Base-by-base conservation (phyloP, 441 rosid genomes). In the Pelargonium cotyledonis region DNA sequence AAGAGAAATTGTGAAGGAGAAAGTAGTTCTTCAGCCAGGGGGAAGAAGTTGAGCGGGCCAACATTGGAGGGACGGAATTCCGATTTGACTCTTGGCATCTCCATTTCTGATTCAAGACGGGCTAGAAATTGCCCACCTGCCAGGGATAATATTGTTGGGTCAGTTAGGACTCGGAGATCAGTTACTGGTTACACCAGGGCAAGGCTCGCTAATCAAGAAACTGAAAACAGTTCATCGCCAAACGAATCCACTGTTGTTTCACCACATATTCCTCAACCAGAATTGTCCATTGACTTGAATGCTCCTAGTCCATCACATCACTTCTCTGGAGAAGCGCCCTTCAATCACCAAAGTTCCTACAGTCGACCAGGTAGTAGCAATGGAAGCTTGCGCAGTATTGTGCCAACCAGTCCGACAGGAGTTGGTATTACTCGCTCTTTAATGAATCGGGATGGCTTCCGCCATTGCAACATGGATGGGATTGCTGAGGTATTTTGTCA, bases 401-500 rank as follows among this genome's bases (percentile, higher is more conserved):
- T 83, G 72, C 80, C 92, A 35, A 72, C 83, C 43, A 85, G 84
- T 84, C 85, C 88, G 53, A 86, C 84, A 63, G 94, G 85, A 76
- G 67, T 76, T 74, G 81, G 88, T 68, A 67, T 79, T 51, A 65
- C 72, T 41, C 84, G 66, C 70, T 79, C 91, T 66, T 72, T 79
- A 65, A 51, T 75, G 9, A 87, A 81, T 73, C 80, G 68, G 44
- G 91, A 87, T 60, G 82, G 83, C 78, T 86, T 87, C 68, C 81
- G 70, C 46, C 83, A 71, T 65, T 89, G 81, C 83, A 85, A 75
- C 76, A 80, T 87, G 85, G 92, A 86, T 77, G 99, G 92, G 65
- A 84, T 91, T 81, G 90, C 96, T n/a, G 99, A 89, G 99, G 99
- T 94, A 85, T 29, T 8, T 63, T 67, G 61, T 2, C 19, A 10